Conservation (phyloP, 2,329 filamentous ascomycete species). For the Calycina herbarum region DNA sequence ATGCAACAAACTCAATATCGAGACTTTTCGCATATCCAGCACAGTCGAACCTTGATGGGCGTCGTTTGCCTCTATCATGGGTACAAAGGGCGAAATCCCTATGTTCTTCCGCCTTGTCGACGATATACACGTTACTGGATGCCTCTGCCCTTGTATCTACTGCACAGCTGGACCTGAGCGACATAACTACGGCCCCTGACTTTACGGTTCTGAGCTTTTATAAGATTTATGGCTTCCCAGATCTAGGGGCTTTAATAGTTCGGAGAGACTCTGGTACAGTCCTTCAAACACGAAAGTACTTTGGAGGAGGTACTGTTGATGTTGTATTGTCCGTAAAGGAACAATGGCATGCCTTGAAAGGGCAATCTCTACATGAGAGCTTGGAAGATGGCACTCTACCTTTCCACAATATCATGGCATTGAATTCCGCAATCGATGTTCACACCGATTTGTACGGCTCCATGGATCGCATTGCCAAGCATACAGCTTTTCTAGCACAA, state of each 20-base stretch:
- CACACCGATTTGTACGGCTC: constrained; percentile 70
- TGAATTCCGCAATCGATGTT: constrained; percentile 70
- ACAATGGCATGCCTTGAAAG: constrained; percentile 80
- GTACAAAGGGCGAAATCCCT: constrained; percentile 47
- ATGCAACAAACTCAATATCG: constrained; percentile 9
- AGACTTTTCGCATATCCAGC: constrained; percentile 79
- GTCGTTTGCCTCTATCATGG: constrained; percentile 73
- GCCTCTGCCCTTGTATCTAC: constrained; percentile 81
- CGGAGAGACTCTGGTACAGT: constrained; percentile 66
- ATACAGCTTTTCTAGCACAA: constrained; percentile 66
- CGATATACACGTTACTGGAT: constrained; percentile 71
- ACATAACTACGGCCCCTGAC: constrained; percentile 66
- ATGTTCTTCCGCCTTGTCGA: constrained; percentile 21
- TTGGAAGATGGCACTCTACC: constrained; percentile 91
- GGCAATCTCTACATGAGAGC: constrained; percentile 69
- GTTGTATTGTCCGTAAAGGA: constrained; percentile 78
- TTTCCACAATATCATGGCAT: constrained; percentile 84
- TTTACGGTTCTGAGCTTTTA: constrained; percentile 89
- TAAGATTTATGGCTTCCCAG: constrained; percentile 97
- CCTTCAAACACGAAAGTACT: constrained; percentile 72
- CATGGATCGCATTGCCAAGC: constrained; percentile 67
- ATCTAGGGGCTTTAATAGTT: constrained; percentile 82
- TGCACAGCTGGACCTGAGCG: constrained; percentile 68
- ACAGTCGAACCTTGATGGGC: constrained; percentile 91
- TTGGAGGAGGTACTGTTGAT: constrained; percentile 93